Conservation (phyloP, 2,329 filamentous ascomycete species). For the Nothophoma quercina region DNA sequence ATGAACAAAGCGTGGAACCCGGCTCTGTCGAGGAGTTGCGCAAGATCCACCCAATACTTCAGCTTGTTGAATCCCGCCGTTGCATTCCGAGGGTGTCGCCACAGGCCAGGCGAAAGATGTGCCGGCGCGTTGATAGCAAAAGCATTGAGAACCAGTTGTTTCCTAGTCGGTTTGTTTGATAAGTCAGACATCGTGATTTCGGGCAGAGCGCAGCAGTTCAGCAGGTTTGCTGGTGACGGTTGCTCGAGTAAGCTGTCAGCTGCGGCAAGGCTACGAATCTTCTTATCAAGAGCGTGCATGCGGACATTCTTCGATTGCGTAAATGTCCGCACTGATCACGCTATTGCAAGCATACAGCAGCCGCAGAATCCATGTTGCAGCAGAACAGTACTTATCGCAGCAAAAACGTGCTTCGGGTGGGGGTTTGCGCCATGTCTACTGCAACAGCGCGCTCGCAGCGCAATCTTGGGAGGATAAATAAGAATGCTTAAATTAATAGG, state of each 20-base stretch:
- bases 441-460: no score
- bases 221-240: background rate
- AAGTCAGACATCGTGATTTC: background rate
- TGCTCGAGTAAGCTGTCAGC: background rate
- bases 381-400: background rate
- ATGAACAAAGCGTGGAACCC: slow-evolving; percentile 47
- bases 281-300: background rate
- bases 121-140: slow-evolving; percentile 9
- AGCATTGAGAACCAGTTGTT: slow-evolving; percentile 5
- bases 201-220: no score
- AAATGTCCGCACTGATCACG: background rate
- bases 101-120: slow-evolving; percentile 8
- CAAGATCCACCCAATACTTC: slow-evolving; percentile 39
- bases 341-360: background rate
- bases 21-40: slow-evolving; percentile 40
- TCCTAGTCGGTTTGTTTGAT: background rate
- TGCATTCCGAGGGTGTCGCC: background rate
- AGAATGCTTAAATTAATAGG: no score
- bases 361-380: background rate
- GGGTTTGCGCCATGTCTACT: slow-evolving; percentile 5
- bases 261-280: background rate
- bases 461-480: no score
- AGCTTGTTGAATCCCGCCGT: slow-evolving; percentile 51
- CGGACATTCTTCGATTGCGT: background rate
- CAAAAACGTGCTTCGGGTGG: background rate